phyloP scores from a whole-genome alignment of 2,329 filamentous ascomycete species.

The Acrodontium crateriforme region DNA sequence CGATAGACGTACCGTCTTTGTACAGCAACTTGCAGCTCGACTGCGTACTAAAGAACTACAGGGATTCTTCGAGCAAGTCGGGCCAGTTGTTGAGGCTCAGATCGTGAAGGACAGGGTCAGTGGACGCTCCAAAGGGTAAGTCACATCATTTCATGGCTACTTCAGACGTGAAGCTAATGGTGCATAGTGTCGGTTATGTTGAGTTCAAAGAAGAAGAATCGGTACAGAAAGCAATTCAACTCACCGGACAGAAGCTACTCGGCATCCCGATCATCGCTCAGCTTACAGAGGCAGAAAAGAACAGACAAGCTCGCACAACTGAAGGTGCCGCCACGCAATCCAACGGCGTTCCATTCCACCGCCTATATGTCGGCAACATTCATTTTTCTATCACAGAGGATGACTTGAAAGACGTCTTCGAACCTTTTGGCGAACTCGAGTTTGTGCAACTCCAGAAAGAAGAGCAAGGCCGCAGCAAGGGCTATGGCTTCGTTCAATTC shows the following conservation, averaged over 20 bases:
- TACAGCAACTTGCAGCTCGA: constrained; percentile 92
- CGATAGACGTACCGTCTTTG: constrained; percentile 92
- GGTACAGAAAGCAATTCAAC: constrained; percentile 82
- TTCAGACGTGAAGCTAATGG: constrained; percentile 24
- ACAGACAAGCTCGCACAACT: constrained; percentile 80
- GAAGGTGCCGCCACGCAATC: constrained; percentile 55
- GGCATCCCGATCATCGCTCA: constrained; percentile 98
- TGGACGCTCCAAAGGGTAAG: constrained; percentile 92
- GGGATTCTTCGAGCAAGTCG: constrained; percentile 89
- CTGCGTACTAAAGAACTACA: constrained; percentile 85
- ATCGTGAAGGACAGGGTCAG: constrained; percentile 97
- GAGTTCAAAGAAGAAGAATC: constrained; percentile 96
- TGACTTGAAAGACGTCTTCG: constrained; percentile 91
- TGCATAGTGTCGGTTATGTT: constrained; percentile 82
- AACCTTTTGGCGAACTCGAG: constrained; percentile 93
- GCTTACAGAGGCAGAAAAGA: constrained; percentile 98
- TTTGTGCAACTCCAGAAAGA: constrained; percentile 97
- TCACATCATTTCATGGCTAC: constrained; percentile 6
- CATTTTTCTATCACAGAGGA: constrained; percentile 98
- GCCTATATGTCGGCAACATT: constrained; percentile 97
- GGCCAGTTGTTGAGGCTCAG: constrained; percentile 89
- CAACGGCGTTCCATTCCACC: constrained; percentile 87
- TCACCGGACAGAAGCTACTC: constrained; percentile 96
- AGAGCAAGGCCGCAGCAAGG: constrained; percentile 75
- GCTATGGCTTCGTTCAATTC: constrained; percentile 93